phyloP scores from a whole-genome alignment of 2,329 filamentous ascomycete genomes.

The Pseudogymnoascus sp. region DNA sequence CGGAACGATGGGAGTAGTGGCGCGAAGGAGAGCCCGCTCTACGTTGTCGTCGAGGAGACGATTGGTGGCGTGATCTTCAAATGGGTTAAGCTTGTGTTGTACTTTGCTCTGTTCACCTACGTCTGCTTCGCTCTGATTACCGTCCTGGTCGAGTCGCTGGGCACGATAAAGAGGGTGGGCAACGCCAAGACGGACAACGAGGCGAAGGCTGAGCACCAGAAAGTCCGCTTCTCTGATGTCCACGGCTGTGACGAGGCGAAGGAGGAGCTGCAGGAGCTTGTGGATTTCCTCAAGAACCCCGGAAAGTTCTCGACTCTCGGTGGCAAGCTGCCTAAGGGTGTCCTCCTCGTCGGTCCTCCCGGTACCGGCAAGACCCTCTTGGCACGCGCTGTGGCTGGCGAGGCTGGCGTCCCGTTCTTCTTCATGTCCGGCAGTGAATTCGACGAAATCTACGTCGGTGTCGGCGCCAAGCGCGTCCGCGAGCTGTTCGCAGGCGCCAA shows the following conservation, averaged over 20 bases:
- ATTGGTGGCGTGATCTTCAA: slow-evolving; percentile 72
- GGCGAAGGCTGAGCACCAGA: slow-evolving; percentile 88
- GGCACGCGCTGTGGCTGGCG: slow-evolving; percentile 88
- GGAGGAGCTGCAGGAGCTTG: slow-evolving; percentile 92
- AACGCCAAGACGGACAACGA: slow-evolving; percentile 63
- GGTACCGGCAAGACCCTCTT: slow-evolving; percentile 97
- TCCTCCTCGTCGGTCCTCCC: slow-evolving; percentile 87
- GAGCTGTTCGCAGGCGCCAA: slow-evolving; percentile 83
- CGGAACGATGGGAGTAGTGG: slow-evolving; percentile 50
- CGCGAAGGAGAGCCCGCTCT: slow-evolving; percentile 75
- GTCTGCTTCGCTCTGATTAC: slow-evolving; percentile 71
- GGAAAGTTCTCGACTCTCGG: slow-evolving; percentile 89
- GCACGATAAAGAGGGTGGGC: slow-evolving; percentile 70
- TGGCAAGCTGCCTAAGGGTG: slow-evolving; percentile 93
- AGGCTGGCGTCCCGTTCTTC: slow-evolving; percentile 97
- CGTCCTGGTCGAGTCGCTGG: slow-evolving; percentile 73
- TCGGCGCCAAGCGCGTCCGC: slow-evolving; percentile 90
- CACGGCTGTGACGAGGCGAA: slow-evolving; percentile 98
- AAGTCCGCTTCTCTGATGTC: slow-evolving; percentile 82
- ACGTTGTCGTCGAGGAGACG: slow-evolving; percentile 92
- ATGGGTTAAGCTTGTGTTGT: slow-evolving; percentile 80
- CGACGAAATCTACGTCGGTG: slow-evolving; percentile 95
- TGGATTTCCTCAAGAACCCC: slow-evolving; percentile 91
- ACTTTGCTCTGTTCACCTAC: slow-evolving; percentile 73
- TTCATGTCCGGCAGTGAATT: slow-evolving; percentile 99